phyloP scores from a whole-genome alignment of 768 basidiomycete genomes.

The Termitomyces sp. region DNA sequence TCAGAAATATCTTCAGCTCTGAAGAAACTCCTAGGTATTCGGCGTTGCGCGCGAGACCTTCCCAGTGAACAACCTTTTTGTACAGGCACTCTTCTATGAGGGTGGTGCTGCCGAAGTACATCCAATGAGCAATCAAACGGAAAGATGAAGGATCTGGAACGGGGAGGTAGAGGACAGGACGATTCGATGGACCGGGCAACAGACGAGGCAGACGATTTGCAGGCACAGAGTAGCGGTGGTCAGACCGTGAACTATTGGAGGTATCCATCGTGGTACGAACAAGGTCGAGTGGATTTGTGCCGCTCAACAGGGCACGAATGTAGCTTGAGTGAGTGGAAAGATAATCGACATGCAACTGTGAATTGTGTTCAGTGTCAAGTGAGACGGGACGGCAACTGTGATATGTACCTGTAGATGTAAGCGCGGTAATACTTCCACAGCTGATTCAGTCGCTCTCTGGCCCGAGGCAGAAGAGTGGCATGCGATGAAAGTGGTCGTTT shows the following conservation, averaged over 20 bases:
- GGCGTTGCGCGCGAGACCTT: slow-evolving; percentile 83
- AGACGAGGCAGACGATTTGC: slow-evolving; percentile 58
- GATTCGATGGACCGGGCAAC: slow-evolving; percentile 59
- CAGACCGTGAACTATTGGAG: slow-evolving; percentile 15
- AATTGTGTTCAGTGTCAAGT: slow-evolving; percentile 6
- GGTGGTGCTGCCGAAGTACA: slow-evolving; percentile 71
- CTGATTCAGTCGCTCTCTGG: slow-evolving; percentile 49
- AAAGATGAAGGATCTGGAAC: slow-evolving; percentile 72
- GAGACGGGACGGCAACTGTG: background rate
- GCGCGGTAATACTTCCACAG: slow-evolving; percentile 44
- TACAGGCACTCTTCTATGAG: slow-evolving; percentile 67
- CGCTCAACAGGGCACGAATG: slow-evolving; percentile 66
- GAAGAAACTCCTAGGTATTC: slow-evolving; percentile 79
- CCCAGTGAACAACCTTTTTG: slow-evolving; percentile 68
- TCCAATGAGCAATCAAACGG: slow-evolving; percentile 70
- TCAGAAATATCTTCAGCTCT: slow-evolving; percentile 74
- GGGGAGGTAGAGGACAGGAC: slow-evolving; percentile 69
- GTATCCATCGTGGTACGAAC: slow-evolving; percentile 33
- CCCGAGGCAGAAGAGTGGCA: slow-evolving; percentile 40
- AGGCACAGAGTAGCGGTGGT: slow-evolving; percentile 37
- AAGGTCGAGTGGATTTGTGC: slow-evolving; percentile 57
- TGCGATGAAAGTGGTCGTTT: slow-evolving; percentile 22
- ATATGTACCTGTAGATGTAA: slow-evolving; percentile 59
- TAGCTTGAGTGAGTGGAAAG: slow-evolving; percentile 79
- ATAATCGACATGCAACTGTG: slow-evolving; percentile 75